A percentile compares a stretch with the other conserved stretches of the same genome.
These are phyloP conservation scores for Colletotrichum kahawae DNA, from an alignment of 2,329 filamentous ascomycete genomes.

Conservation along the genomic window DNA sequence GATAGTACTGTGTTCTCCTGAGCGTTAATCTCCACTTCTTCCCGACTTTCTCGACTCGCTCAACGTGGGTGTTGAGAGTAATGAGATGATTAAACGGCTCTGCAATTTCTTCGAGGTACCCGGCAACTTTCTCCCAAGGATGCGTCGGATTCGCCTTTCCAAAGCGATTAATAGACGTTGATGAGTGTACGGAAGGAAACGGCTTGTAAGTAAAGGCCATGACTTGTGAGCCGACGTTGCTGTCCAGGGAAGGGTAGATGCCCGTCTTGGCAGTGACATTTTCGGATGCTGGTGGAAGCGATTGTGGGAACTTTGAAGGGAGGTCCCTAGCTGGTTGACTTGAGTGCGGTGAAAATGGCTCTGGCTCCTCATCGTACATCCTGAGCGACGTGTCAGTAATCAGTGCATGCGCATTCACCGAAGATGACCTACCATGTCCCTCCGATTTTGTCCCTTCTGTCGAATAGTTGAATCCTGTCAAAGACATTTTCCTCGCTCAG, in stretches of 20 bases:
- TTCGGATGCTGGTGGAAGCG: constrained; percentile 38
- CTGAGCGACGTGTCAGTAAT: constrained; percentile 46
- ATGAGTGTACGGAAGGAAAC: constrained; percentile 44
- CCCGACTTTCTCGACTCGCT: constrained; percentile 50
- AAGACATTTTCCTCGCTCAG: constrained; percentile 61
- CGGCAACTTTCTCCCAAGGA: constrained; percentile 43
- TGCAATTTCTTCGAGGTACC: constrained; percentile 58
- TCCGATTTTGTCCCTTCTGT: constrained; percentile 58
- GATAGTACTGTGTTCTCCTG: constrained; percentile 44
- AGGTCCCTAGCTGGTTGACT: constrained; percentile 44
- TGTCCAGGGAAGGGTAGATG: constrained; percentile 56
- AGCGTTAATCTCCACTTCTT: constrained; percentile 55
- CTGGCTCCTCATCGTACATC: constrained; percentile 55
- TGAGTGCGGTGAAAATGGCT: constrained; percentile 40
- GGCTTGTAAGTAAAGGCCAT: constrained; percentile 63
- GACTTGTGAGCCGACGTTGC: constrained; percentile 58
- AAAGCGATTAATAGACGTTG: constrained; percentile 37
- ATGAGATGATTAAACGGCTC: constrained; percentile 54
- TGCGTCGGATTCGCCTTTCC: constrained; percentile 53
- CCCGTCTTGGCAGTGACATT: constrained; percentile 30
- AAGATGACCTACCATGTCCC: constrained; percentile 54
- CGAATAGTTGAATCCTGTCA: constrained; percentile 61
- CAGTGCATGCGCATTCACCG: constrained; percentile 14
- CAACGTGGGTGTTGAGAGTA: constrained; percentile 59
- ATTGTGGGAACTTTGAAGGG: constrained; percentile 44